Evolutionary conservation across 2,329 filamentous ascomycete species (phyloP), one percentile per base, ranked within the genome.

Genomic region (Ophiostoma fasciatum): DNA sequence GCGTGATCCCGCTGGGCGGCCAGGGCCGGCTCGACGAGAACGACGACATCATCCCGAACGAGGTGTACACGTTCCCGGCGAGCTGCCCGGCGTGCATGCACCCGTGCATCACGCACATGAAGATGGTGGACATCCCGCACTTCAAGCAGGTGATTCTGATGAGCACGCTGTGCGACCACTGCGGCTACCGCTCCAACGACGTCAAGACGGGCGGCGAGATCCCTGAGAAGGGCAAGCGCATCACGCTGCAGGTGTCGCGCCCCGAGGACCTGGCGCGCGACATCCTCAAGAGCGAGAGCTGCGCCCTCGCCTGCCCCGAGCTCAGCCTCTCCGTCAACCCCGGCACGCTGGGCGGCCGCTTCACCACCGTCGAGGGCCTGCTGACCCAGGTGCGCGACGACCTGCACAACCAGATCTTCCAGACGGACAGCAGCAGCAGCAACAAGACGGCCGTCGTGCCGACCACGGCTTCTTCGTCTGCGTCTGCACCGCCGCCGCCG

Each of bases 91-190:
- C 83, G 42, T 98, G 90, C 64, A 77, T 78, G 51, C 82, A 82
- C 57, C 63, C 74, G 5, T 94, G 87, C 60, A 75, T 76, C 4
- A 93, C 92, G 9, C 87, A 94, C 58, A 94, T 94, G 84, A 94
- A 94, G 65, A 93, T 94, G 78, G 84, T 96, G 39, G 84, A 93
- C 50, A 94, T 98, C 43, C 90, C 90, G 1, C 81, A 94, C 61
- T 98, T 98, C 64, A 93, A 94, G 61, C 83, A 96, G 53, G 90
- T 98, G 4, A 78, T 94, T 28, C 68, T 98, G 49, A 96, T 94
- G 82, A 87, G 78, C 48, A 96, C 88, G 3, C 78, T 84, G 20
- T 98, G 90, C 60, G 78, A 88, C 20, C 69, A 79, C 56, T 98
- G 90, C 54, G 88, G 88, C 39, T 93, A 96, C 64, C 79, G 84